Evolutionary conservation across 805 yeast genomes (phyloP), one percentile per base, ranked within the genome.

Genomic region (Pichia phayaonensis): DNA sequence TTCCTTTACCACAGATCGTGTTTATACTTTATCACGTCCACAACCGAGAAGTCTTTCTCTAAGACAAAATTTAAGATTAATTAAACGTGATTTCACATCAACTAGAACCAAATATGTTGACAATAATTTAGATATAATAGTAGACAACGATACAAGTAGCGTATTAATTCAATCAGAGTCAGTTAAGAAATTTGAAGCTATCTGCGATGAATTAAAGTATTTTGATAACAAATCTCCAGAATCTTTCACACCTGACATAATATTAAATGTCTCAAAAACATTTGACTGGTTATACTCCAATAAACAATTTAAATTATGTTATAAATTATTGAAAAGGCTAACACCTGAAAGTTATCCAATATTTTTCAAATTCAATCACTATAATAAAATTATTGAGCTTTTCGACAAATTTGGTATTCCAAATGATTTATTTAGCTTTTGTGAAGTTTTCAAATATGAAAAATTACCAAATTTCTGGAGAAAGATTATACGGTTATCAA

Each of bases 251-350:
- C 53, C 54, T 3, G 53, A 50, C 36, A 39, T 48, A 2, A 44
- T 54, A 15, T n/a, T 41, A 3, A 47, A 47, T 40, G 57, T 55
- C 11, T 47, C 46, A 8, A 56, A 54, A 16, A 21, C 56, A 8
- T 63, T 64, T 46, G 42, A 56, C 8, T 59, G 60, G 59, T 43
- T 62, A 4, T 60, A 53, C 49, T 44, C 54, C 12, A 56, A 61
- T 23, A 53, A 50, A 23, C 45, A 53, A 20, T 53, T 51, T 23
- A 42, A 52, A 11, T n/a, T 57, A 10, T 54, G 54, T 18, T 52
- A 46, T 46, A 44, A 53, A 39, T 43, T 55, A 23, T 27, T 55
- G n/a, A 34, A 45, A 8, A 31, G 36, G 12, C 8, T 46, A 7
- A 23, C 40, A 18, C 44, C 54, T 3, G 42, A 51, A 3, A 38